phyloP scores from a whole-genome alignment of 345 rosid genomes.

The Microthlaspi erraticum region DNA sequence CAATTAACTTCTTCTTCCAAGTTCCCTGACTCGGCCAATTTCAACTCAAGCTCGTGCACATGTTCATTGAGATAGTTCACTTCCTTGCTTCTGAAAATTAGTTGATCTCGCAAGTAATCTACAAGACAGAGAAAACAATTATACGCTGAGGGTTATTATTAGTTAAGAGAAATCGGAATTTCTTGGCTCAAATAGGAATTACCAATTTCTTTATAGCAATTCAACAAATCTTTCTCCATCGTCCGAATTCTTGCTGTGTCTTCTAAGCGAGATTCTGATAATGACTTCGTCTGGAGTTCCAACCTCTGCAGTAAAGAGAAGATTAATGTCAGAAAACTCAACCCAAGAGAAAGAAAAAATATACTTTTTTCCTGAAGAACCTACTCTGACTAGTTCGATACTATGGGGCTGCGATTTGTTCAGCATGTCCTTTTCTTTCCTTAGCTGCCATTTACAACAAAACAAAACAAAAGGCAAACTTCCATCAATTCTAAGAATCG shows the following conservation, averaged over 20 bases:
- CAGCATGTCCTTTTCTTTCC: slow-evolving; percentile 74
- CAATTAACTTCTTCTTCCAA: slow-evolving; percentile 49
- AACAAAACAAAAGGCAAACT: not conserved
- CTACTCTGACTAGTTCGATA: slow-evolving; percentile 77
- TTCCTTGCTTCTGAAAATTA: slow-evolving; percentile 65
- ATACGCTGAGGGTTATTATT: slow-evolving; percentile 8
- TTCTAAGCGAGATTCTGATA: slow-evolving; percentile 62
- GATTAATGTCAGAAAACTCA: slow-evolving; percentile 24
- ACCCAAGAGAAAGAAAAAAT: not conserved
- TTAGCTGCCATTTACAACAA: slow-evolving; percentile 58
- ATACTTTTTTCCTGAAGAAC: slow-evolving; percentile 43
- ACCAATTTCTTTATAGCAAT: slow-evolving; percentile 91
- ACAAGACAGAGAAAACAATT: slow-evolving; percentile 19
- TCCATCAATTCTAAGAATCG: slow-evolving; percentile 20
- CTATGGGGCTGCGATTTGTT: slow-evolving; percentile 72
- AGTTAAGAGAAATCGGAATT: slow-evolving; percentile 36
- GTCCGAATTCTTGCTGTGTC: slow-evolving; percentile 59
- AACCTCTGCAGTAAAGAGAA: slow-evolving; percentile 55
- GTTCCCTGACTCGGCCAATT: slow-evolving; percentile 59
- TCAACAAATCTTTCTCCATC: slow-evolving; percentile 75
- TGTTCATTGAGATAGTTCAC: slow-evolving; percentile 59
- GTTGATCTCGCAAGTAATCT: slow-evolving; percentile 90
- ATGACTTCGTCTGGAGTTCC: slow-evolving; percentile 61
- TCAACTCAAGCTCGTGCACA: slow-evolving; percentile 60
- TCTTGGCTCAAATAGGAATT: slow-evolving; percentile 45